phyloP scores from a whole-genome alignment of 2,329 filamentous ascomycete genomes.

The Colletotrichum magnum region DNA sequence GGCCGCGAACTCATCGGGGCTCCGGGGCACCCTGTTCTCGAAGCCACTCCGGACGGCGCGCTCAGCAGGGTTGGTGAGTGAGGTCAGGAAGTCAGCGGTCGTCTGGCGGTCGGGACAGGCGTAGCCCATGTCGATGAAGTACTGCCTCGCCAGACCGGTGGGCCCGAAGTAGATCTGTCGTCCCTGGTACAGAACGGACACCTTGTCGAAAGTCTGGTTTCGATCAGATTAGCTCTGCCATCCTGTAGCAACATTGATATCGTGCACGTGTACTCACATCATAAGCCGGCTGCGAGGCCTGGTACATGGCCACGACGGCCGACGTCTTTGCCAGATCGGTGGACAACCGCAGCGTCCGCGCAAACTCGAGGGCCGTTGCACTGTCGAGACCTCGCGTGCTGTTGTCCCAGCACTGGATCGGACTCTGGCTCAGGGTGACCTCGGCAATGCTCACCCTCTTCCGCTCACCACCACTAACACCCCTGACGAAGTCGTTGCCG shows the following conservation, averaged over 20 bases:
- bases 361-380: slow-evolving; percentile 73
- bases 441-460: slow-evolving; percentile 80
- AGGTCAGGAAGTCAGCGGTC: slow-evolving; percentile 80
- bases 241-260: slow-evolving; percentile 61
- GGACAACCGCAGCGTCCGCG: slow-evolving; percentile 69
- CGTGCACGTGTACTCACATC: slow-evolving; percentile 65
- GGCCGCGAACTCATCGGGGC: slow-evolving; percentile 55
- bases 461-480: slow-evolving; percentile 68
- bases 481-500: slow-evolving; percentile 71
- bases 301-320: slow-evolving; percentile 73
- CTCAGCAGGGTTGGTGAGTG: slow-evolving; percentile 59
- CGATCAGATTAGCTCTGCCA: slow-evolving; percentile 69
- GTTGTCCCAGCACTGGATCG: slow-evolving; percentile 78
- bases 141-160: slow-evolving; percentile 43
- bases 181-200: slow-evolving; percentile 76
- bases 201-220: slow-evolving; percentile 75
- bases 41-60: slow-evolving; percentile 54
- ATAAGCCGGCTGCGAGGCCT: slow-evolving; percentile 62
- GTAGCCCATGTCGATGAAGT: slow-evolving; percentile 64
- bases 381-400: slow-evolving; percentile 73
- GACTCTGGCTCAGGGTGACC: slow-evolving; percentile 63
- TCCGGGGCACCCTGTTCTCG: slow-evolving; percentile 49
- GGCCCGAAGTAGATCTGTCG: slow-evolving; percentile 68
- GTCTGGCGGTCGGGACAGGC: slow-evolving; percentile 68
- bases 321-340: slow-evolving; percentile 70